Base-by-base conservation (phyloP, 495 filamentous ascomycete species). In the Aspergillus avenaceus region DNA sequence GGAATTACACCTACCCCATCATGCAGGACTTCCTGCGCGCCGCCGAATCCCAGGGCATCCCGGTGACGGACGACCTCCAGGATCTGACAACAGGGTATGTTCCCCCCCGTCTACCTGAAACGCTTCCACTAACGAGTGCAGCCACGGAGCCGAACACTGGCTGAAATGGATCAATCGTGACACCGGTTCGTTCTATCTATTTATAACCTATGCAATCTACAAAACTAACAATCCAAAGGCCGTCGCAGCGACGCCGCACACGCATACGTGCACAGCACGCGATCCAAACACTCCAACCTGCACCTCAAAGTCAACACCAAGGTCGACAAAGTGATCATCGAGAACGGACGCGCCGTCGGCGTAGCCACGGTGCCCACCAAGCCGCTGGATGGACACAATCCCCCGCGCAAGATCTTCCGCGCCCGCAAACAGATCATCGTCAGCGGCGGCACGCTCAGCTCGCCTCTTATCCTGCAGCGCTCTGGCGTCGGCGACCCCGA, bases 251-350 rank as follows among this genome's bases (percentile, higher is more conserved):
- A 91, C 62, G 83, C 82, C 12, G 88, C 88, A n/a, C 87, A 87
- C 53, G 84, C 82, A 1, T 88, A 88, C 50, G 76, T 88, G 26
- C 84, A 88, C 60, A 82, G 82, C 22, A 87, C 84, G 7, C 76
- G 83, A 52, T 72, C 80, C 16, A 78, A 81, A 21, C 65, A 90
- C 59, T 71, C 72, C 41, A 92, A 90, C 61, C 70, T 92, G 21
- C 87, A 90, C 57, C 72, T 92, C 1, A 81, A 83, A 54, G 84
- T 80, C 65, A 87, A 88, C 66, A 91, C 86, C 58, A 92, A 91
- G 63, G 81, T 88, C n/a, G 86, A 90, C 60, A 89, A 85, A 63
- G 71, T 90, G 12, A 85, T 90, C 48, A 80, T 92, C 42, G 85
- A 91, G 49, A 78, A 86, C 50, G 82, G 79, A 24, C 70, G 77